Base-by-base conservation (phyloP, 257 asterid genomes). In the Apocynum venetum region DNA sequence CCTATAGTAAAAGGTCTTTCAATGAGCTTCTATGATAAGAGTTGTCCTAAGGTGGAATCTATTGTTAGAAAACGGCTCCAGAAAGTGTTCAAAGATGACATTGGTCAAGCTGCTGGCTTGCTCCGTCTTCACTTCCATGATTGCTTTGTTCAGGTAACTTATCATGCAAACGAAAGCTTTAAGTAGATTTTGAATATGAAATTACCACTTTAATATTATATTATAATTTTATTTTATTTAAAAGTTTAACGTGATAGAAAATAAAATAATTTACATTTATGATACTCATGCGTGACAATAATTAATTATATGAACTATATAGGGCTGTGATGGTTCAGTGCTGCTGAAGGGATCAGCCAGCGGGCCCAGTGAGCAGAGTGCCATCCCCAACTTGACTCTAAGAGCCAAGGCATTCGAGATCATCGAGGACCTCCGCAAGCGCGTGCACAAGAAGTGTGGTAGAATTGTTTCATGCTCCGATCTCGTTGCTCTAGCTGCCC, bases 91-190 rank as follows among this genome's bases (percentile, higher is more conserved):
- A 12, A 85, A 15, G 71, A 84, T 6, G 93, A 89, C 48, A 81
- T 89, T 20, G 90, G 84, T 77, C 92, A 86, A 80, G 97, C 95
- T 73, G 97, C 92, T 31, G 97, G 95, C n/a, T 77, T 91, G 84
- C 95, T 91, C 78, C 90, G 92, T 0, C 92, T 91, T 81, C 91
- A 88, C 77, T 91, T 89, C 78, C 94, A 91, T 25, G 95, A 91
- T 74, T 91, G 97, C 84, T 88, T 87, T 65, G 93, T 86, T 17
- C 96, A 88, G 87, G 90, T 80, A 63, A 25, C 31, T 25, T 25
- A 25, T 25, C 31, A 25, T 25, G 31, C 31, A 25, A 25, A 25
- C 31, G 31, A 0, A 25, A 25, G 0, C 31, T 25, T 25, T 25
- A 25, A 25, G 31, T 25, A 25, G 31, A 25, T 25, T 25, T 25